Percentiles rank a stretch among this genome's conserved stretches.
Conservation (phyloP, 108 stramenopile genomes). For the Fragilariopsis cylindrus region DNA sequence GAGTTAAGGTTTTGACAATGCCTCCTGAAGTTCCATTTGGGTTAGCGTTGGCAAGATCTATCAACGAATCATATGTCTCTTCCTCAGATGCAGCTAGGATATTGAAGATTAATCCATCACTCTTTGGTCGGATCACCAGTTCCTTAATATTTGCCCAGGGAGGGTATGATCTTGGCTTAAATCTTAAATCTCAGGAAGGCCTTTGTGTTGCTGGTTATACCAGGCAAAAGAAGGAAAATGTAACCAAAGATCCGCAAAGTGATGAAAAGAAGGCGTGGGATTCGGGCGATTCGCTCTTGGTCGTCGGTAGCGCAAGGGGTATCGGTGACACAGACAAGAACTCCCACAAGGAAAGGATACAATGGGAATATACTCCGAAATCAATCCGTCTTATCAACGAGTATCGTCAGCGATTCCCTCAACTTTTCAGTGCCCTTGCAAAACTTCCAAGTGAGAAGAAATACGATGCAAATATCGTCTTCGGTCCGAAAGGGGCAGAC, state of each 20-base stretch:
- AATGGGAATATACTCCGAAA: slow-evolving; percentile 94
- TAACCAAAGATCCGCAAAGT: slow-evolving; percentile 2
- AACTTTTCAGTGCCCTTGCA: slow-evolving; percentile 76
- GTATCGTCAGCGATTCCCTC: slow-evolving; percentile 90
- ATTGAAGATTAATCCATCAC: slow-evolving; percentile 73
- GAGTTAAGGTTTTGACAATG: slow-evolving; percentile 78
- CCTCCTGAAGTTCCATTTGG: slow-evolving; percentile 94
- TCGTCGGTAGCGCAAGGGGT: slow-evolving; percentile 71
- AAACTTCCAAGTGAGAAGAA: slow-evolving; percentile 79
- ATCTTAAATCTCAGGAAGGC: slow-evolving; percentile 84
- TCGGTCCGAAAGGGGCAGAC: slow-evolving; percentile 77
- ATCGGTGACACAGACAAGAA: slow-evolving; percentile 6
- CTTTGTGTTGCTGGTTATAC: slow-evolving; percentile 90
- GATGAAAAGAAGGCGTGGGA: slow-evolving; percentile 66
- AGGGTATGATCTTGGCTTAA: slow-evolving; percentile 90
- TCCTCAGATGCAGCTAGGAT: slow-evolving; percentile 77
- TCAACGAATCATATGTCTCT: slow-evolving; percentile 86
- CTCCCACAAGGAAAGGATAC: slow-evolving; percentile 50
- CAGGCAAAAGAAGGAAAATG: slow-evolving; percentile 55
- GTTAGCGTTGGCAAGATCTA: slow-evolving; percentile 74
- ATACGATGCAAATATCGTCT: slow-evolving; percentile 81
- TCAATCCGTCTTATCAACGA: slow-evolving; percentile 89
- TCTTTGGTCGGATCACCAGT: slow-evolving; percentile 89
- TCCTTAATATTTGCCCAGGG: slow-evolving; percentile 82
- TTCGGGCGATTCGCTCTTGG: slow-evolving; percentile 80